Evolutionary conservation across 805 yeast species (phyloP).

Genomic region (Ogataea siamensis): DNA sequence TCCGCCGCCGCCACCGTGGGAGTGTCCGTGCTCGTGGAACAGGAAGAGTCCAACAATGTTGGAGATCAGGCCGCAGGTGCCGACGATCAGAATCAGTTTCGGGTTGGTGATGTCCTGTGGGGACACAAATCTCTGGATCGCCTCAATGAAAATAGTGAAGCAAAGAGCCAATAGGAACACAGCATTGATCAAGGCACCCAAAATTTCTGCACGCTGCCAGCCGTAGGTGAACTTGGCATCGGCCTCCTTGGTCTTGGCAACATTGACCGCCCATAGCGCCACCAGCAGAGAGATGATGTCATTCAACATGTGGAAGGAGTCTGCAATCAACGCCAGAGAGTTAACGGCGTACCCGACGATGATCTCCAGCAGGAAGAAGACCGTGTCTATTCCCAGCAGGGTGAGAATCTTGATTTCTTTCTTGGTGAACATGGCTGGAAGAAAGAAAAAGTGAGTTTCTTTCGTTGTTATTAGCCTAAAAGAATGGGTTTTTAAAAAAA

Average conservation of each 20-base stretch:
- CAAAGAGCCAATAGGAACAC: slow-evolving; percentile 91
- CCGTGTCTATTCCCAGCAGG: slow-evolving; percentile 70
- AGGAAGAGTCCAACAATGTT: slow-evolving; percentile 79
- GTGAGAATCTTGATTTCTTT: slow-evolving; percentile 74
- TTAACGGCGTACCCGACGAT: slow-evolving; percentile 87
- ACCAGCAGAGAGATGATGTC: slow-evolving; percentile 86
- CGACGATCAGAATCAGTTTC: slow-evolving; percentile 76
- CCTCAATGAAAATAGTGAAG: slow-evolving; percentile 88
- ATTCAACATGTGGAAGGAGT: slow-evolving; percentile 96
- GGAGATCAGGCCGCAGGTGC: slow-evolving; percentile 76
- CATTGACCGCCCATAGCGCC: slow-evolving; percentile 95
- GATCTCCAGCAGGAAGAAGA: slow-evolving; percentile 83
- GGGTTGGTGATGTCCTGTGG: slow-evolving; percentile 83
- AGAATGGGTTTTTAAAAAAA: no score
- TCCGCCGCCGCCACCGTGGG: slow-evolving; percentile 38
- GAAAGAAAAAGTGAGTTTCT: background rate
- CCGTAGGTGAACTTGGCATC: slow-evolving; percentile 93
- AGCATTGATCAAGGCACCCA: slow-evolving; percentile 93
- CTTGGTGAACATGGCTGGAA: slow-evolving; percentile 18
- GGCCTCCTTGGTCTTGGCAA: slow-evolving; percentile 76
- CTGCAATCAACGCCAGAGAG: slow-evolving; percentile 92
- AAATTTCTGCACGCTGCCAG: slow-evolving; percentile 95
- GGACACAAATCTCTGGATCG: slow-evolving; percentile 80
- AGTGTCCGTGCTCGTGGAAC: slow-evolving; percentile 84
- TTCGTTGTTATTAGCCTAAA: background rate